phyloP scores from a whole-genome alignment of 208 protist species.

The Trypanosoma avium region DNA sequence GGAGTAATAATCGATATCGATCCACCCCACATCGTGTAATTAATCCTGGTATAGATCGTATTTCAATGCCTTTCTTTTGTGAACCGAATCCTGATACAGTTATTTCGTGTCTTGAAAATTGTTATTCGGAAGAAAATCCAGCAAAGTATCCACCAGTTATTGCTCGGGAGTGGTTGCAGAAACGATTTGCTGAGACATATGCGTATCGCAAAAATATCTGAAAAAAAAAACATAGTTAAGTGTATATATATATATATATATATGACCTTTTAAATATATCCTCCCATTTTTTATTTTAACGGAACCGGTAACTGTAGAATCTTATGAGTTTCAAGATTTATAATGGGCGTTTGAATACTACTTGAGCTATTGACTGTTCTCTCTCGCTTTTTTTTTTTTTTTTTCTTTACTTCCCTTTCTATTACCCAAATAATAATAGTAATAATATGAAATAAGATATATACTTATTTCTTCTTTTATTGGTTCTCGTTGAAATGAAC shows the following conservation, averaged over 20 bases:
- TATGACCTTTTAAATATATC: conserved; percentile 7
- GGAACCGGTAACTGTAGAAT: not conserved
- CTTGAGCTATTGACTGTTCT: too few species aligned
- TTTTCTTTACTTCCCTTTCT: conserved; percentile 8
- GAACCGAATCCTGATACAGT: conserved; percentile 72
- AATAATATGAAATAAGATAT: too few species aligned
- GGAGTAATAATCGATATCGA: conserved; percentile 77
- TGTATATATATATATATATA: not conserved
- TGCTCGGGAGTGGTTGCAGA: conserved; percentile 65
- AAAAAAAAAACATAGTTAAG: not conserved
- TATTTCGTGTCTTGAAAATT: conserved; percentile 67
- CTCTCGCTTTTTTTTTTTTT: conserved; percentile 19
- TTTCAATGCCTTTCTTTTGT: conserved; percentile 85
- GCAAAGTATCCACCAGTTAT: conserved; percentile 54
- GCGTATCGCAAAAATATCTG: conserved; percentile 33
- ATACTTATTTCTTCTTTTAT: not conserved
- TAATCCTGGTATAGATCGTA: conserved; percentile 65
- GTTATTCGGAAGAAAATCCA: conserved; percentile 54
- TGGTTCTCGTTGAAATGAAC: not conserved
- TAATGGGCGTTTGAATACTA: too few species aligned
- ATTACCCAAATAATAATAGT: too few species aligned
- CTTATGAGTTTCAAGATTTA: too few species aligned
- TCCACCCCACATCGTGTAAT: conserved; percentile 72
- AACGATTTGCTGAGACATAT: conserved; percentile 75
- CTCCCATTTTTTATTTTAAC: not conserved